Conservation (phyloP, 106 monocot genomes). For the Gastrodia elata region DNA sequence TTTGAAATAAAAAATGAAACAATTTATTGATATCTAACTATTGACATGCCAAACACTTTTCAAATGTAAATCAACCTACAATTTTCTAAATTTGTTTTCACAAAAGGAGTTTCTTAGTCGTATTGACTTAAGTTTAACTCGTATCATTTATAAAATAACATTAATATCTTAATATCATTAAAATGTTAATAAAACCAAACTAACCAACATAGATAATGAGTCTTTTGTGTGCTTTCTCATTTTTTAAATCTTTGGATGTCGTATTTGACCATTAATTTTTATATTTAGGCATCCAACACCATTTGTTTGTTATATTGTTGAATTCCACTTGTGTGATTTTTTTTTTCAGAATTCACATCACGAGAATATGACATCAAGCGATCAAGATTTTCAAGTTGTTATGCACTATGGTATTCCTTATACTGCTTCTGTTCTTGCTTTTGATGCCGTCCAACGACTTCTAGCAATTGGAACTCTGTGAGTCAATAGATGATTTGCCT, state of each 20-base stretch:
- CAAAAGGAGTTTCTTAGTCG: too few relatives aligned
- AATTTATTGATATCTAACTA: too few relatives aligned
- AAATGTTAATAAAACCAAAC: too few relatives aligned
- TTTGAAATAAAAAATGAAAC: too few relatives aligned
- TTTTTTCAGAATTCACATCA: constrained; percentile 14
- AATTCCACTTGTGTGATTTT: background rate
- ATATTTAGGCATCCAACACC: background rate
- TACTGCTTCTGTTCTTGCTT: constrained; percentile 77
- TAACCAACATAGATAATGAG: too few relatives aligned
- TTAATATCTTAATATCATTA: too few relatives aligned
- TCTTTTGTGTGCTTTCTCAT: background rate
- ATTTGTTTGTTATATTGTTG: background rate
- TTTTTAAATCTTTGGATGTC: background rate
- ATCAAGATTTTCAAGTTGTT: constrained; percentile 46
- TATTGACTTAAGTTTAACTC: too few relatives aligned
- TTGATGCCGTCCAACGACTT: constrained; percentile 83
- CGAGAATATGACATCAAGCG: constrained; percentile 14
- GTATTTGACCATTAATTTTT: background rate
- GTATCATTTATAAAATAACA: too few relatives aligned
- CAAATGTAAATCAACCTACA: too few relatives aligned
- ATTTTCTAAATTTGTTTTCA: too few relatives aligned
- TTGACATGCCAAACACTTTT: too few relatives aligned
- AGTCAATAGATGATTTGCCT: constrained; percentile 18
- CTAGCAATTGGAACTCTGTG: constrained; percentile 92
- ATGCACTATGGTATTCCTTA: constrained; percentile 82